Evolutionary conservation across 208 protist species (phyloP), one percentile per base, ranked within the genome.

Genomic region (Acanthamoeba polyphaga): DNA sequence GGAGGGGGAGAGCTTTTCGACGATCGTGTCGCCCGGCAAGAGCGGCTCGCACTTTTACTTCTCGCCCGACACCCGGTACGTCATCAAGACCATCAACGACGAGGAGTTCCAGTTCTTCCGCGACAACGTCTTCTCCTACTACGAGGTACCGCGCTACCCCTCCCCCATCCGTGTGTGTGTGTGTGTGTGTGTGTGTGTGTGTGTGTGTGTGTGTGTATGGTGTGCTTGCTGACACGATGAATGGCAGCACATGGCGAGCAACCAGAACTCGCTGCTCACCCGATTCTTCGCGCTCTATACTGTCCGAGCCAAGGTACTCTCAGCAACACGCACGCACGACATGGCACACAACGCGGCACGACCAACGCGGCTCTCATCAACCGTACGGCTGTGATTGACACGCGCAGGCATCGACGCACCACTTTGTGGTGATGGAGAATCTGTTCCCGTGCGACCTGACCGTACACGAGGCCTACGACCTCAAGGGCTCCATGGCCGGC

Each of bases 341-440:
- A 49, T 49, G 43, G 9, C 43, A 49, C 43, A 49, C 43, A 5
- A 46, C 43, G 9, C 2, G 55, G 19, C 55, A 24, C 15, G 55
- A 60, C 19, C 19, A 19, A 60, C 55, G 43, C 43, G 43, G 9
- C 0, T 3, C 43, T 49, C 43, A 49, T 5, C 3, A 3, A 4
- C 8, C 43, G 43, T 8, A 49, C 43, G 43, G n/a, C 43, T 12
- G 27, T 4, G 17, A n/a, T 8, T n/a, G 46, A 87, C 17, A 32
- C 46, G 2, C 15, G 27, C 70, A 78, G 70, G 34, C 32, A 29
- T 6, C n/a, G 8, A 49, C 70, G 17, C 70, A 46, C n/a, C 78
- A 87, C 78, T 49, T 87, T 49, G 78, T 87, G 46, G 49, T 87
- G 46, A 87, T 87, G 78, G 78, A 58, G 43, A 87, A 87, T 5